Base-by-base conservation (phyloP, 768 basidiomycete genomes). In the Russula ochroleuca region DNA sequence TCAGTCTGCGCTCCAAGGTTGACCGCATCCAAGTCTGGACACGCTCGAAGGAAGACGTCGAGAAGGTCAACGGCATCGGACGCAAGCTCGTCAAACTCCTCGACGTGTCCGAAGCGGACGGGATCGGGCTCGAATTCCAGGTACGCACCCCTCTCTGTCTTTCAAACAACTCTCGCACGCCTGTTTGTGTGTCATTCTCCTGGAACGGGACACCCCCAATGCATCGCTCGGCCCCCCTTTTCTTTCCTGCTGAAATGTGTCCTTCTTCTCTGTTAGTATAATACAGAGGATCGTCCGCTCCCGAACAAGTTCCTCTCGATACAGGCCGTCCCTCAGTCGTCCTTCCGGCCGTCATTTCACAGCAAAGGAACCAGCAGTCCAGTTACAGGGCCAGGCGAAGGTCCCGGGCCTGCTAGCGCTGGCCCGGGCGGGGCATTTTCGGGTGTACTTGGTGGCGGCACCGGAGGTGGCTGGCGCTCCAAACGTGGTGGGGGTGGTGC, bases 21-120 rank as follows among this genome's bases (percentile, higher is more conserved):
- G 92, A 96, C 72, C 79, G 94, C 57, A 92, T 97, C 59, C 94
- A 97, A 73, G 75, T 98, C 40, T 98, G 94, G 94, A 90, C 87
- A 49, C 78, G 94, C 64, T 81, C 79, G 68, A 91, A 91, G 76
- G 90, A 93, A 48, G 91, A 96, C 67, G 86, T 93, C 1, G 89
- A 92, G 72, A 82, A 81, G 73, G 75, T 96, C 65, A 96, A 97
- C 73, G 81, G 79, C 21, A 89, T 96, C 64, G 94, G 92, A 33
- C 88, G 85, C 78, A 86, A 85, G 73, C 77, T 96, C 47, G 84
- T 92, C 62, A 90, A 91, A 73, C 72, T 91, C 23, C 79, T 97
- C 71, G 92, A 92, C 69, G 77, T 96, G 25, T 88, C 87, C 8
- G 91, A 95, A 72, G 83, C 85, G 38, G 90, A 93, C 71, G 83